Conservation (phyloP, 768 basidiomycete species). For the Hypholoma fasciculare region DNA sequence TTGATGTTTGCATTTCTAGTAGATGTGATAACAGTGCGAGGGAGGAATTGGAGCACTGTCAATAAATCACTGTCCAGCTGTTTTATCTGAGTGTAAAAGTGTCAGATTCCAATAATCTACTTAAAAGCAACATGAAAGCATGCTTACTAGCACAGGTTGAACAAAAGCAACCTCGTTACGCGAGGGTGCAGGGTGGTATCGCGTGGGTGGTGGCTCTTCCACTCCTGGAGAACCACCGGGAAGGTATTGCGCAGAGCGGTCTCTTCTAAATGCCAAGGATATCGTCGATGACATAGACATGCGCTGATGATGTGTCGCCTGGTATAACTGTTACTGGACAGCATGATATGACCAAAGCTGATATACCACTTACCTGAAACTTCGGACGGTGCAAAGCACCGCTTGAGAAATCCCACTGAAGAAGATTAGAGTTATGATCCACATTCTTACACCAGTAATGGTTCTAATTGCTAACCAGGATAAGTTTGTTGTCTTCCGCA, state of each 20-base stretch:
- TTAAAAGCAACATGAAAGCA: background rate
- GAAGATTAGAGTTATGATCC: too few relatives aligned
- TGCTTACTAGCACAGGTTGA: conserved; percentile 82
- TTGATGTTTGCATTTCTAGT: conserved; percentile 77
- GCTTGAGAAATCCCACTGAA: conserved; percentile 92
- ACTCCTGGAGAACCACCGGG: conserved; percentile 31
- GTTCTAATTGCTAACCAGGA: conserved; percentile 55
- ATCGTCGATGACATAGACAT: conserved; percentile 78
- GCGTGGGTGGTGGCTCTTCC: conserved; percentile 42
- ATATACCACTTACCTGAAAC: conserved; percentile 44
- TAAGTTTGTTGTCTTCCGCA: conserved; percentile 94
- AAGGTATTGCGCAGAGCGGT: conserved; percentile 59
- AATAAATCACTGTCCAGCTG: conserved; percentile 80
- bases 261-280: conserved; percentile 70
- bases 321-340: background rate
- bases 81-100: conserved; percentile 57
- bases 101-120: background rate
- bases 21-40: conserved; percentile 75
- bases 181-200: conserved; percentile 88
- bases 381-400: conserved; percentile 90
- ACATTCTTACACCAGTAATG: too few relatives aligned
- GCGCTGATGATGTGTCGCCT: conserved; percentile 68
- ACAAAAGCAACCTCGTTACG: conserved; percentile 88
- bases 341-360: background rate
- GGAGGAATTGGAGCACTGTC: conserved; percentile 73